Base-by-base conservation (phyloP, 345 rosid species). In the Moricandia arvensis region DNA sequence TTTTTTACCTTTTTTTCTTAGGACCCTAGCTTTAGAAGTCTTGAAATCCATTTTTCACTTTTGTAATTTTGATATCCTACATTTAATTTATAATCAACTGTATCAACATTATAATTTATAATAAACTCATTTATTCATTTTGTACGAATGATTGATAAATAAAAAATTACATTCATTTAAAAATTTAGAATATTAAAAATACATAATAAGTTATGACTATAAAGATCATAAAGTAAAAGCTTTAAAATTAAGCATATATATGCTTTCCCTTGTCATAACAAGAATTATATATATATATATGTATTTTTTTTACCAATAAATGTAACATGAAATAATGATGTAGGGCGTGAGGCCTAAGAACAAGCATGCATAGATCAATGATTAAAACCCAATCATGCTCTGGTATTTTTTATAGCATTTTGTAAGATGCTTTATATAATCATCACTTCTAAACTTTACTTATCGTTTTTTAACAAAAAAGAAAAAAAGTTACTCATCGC, bases 331-430 rank as follows among this genome's bases (percentile, higher is more conserved):
- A 43, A 57, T 45, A 70, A 71, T 77, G 72, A 64, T 71, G 72
- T 71, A 71, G 80, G 71, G 72, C 76, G 72, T 71, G 76, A 77
- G 68, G 67, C 33, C 66, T 71, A 58, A 77, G 62, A 71, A 16
- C 62, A 65, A 71, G 80, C 80, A 71, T 77, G 80, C 72, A 71
- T 71, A 77, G 76, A 59, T 68, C 72, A 64, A 71, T 77, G 75
- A 77, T 77, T 77, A 43, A 55, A 43, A 15, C 26, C 72, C 76
- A 71, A 77, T 77, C 80, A 77, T 76, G 75, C 75, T 63, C 33
- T 18, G 8, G 18, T 54, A 30, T 63, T 41, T 54, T 62, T 41
- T 69, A 30, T 66, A 76, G 59, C 64, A 54, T 69, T 69, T 13
- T 21, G 54, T 49, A 49, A 43, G 27, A 26, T 61, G 64, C 57